phyloP scores from a whole-genome alignment of 139 green algal genomes.

The Chlorella sp. region DNA sequence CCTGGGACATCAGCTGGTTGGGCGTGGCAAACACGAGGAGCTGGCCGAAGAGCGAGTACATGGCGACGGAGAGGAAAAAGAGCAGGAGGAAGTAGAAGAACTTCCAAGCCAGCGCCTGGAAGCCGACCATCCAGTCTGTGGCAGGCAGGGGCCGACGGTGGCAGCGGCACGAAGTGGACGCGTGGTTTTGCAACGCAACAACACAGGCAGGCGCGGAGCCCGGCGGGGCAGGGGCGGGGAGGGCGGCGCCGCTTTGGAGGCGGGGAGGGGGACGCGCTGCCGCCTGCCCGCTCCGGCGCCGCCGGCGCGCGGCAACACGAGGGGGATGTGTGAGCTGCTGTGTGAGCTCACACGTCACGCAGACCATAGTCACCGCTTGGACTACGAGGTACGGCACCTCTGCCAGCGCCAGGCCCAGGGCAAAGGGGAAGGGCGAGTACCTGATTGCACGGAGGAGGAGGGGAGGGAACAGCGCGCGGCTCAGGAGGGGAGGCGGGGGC shows the following conservation, averaged over 20 bases:
- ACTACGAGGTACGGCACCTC: constrained; percentile 37
- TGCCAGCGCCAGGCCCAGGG: constrained; percentile 11
- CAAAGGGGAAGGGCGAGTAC: constrained; percentile 36
- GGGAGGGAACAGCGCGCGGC: neutral
- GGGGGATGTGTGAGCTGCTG: neutral
- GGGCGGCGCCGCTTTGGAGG: too few relatives aligned
- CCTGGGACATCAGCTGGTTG: constrained; percentile 33
- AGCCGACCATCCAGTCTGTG: constrained; percentile 43
- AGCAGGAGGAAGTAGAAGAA: constrained; percentile 39
- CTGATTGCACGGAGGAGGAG: neutral
- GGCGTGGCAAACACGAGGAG: constrained; percentile 29
- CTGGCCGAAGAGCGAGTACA: constrained; percentile 35
- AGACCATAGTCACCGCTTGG: constrained; percentile 35
- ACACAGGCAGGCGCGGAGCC: neutral
- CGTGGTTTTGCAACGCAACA: neutral
- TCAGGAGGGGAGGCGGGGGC: too few relatives aligned
- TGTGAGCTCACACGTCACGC: constrained; percentile 2
- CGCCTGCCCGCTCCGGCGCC: neutral
- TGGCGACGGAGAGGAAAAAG: neutral
- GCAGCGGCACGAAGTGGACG: neutral
- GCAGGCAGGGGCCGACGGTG: neutral
- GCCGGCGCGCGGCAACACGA: neutral
- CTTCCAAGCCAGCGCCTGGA: constrained; percentile 32
- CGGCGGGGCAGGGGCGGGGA: neutral
- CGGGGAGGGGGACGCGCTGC: neutral